Evolutionary conservation across 129 eudicot genomes (phyloP), one percentile per base, ranked within the genome.

Genomic region (Apium graveolens): DNA sequence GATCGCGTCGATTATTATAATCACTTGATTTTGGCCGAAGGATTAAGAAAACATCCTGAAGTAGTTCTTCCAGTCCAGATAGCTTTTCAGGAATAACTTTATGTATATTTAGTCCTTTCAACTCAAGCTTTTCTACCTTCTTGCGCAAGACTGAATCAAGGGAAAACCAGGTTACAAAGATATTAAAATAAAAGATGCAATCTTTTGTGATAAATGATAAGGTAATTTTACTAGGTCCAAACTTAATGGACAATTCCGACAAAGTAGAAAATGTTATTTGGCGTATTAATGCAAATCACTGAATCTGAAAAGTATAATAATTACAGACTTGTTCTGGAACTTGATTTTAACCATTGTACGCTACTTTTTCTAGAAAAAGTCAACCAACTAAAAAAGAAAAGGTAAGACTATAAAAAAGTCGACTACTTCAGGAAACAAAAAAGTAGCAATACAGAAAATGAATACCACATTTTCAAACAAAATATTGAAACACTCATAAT

Each of bases 1-100:
- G 78, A 70, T 87, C 88, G 81, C 74, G 80, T 48, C 99, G 92
- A 57, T 66, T 84, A 43, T 86, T 86, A 84, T 96, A 92, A 70
- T 96, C 99, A 73, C 80, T 78, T 70, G 86, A 84, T 57, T 85
- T 90, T 62, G 99, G 99, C 38, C 88, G 87, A 73, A 85, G 86
- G 81, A 69, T 75, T 18, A 44, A 75, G 83, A 86, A 96, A 76
- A 87, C 89, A 81, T 89, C 91, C 55, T 83, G 57, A 62, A 96
- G 91, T 70, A 90, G 73, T 32, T 72, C 82, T 12, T 86, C 88
- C 39, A 96, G 82, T 32, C 84, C 73, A 66, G 73, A 76, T 74
- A 87, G 29, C 51, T 78, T 73, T 39, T 81, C 86, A n/a, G 53
- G 80, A 69, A 79, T 85, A 49, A 79, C 46, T 66, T 44, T 79